These are phyloP conservation scores for Pseudovirgaria hyperparasitica DNA, from an alignment of 2,329 filamentous ascomycete genomes.

Conservation along the genomic window DNA sequence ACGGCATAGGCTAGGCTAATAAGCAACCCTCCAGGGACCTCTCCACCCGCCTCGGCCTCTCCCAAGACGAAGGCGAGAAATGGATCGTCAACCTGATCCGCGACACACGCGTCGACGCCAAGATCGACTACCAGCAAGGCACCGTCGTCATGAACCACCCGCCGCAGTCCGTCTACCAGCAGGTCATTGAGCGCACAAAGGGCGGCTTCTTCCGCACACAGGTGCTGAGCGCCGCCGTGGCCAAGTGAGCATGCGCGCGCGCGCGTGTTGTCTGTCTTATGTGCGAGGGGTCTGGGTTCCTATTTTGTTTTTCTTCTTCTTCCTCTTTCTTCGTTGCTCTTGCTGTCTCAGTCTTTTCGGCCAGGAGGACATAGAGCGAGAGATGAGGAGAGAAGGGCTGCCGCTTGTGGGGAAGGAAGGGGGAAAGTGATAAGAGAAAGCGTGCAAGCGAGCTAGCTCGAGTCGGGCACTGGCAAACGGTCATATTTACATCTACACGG, in stretches of 20 bases:
- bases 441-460: too few species aligned
- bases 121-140: conserved; percentile 98
- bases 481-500: too few species aligned
- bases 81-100: conserved; percentile 99
- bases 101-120: conserved; percentile 92
- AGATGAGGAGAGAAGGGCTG: too few species aligned
- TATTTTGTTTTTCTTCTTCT: too few species aligned
- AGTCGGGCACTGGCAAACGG: too few species aligned
- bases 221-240: conserved; percentile 57
- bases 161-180: conserved; percentile 95
- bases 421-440: too few species aligned
- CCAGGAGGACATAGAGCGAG: too few species aligned
- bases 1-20: conserved; percentile 6
- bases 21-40: conserved; percentile 49
- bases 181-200: conserved; percentile 98
- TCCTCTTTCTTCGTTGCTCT: too few species aligned
- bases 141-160: conserved; percentile 99
- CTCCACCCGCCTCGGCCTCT: conserved; percentile 79
- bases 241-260: conserved; percentile 30
- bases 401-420: too few species aligned
- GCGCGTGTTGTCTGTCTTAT: too few species aligned
- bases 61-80: conserved; percentile 94
- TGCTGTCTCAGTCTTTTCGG: too few species aligned
- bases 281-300: too few species aligned
- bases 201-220: conserved; percentile 98